These are phyloP conservation scores for Trametes maxima DNA, from an alignment of 768 basidiomycete species.

Conservation along the genomic window DNA sequence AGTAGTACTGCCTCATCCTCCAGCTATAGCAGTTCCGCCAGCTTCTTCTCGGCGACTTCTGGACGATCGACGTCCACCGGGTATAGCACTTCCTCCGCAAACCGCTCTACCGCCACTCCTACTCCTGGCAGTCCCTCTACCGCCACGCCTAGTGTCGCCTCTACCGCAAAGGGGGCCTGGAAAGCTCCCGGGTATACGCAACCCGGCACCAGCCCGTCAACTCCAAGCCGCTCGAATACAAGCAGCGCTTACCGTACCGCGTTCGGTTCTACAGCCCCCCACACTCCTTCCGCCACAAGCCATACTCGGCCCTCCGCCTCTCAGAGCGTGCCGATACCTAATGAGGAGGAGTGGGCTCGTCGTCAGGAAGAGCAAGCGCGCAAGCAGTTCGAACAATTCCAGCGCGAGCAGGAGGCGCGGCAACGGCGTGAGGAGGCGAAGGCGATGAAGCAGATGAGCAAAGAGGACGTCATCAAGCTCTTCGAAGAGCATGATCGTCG, in stretches of 20 bases:
- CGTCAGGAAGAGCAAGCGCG: conserved; percentile 65
- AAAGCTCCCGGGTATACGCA: conserved; percentile 8
- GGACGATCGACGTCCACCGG: conserved; percentile 20
- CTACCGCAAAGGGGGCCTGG: conserved; percentile 18
- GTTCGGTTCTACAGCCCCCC: not conserved
- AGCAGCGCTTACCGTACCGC: conserved; percentile 8
- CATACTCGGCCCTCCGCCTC: not conserved
- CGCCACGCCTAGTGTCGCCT: not conserved
- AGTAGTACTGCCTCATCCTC: conserved; percentile 33
- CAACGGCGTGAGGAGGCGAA: conserved; percentile 47
- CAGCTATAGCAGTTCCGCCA: conserved; percentile 25
- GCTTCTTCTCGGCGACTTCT: conserved; percentile 27
- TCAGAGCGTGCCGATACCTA: conserved; percentile 23
- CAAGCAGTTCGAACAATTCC: conserved; percentile 70
- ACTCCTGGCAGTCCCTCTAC: conserved; percentile 17
- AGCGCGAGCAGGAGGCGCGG: conserved; percentile 62
- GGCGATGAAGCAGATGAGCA: conserved; percentile 47
- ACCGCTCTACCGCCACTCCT: conserved; percentile 34
- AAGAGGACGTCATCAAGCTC: conserved; percentile 56
- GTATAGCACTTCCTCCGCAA: conserved; percentile 26
- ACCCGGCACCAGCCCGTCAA: conserved; percentile 8
- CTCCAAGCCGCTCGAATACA: conserved; percentile 5
- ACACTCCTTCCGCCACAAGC: conserved; percentile 10
- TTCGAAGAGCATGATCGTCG: conserved; percentile 64
- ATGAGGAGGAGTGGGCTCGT: conserved; percentile 61